These are phyloP conservation scores for Nicotiana sylvestris DNA, from an alignment of 257 asterid species.

Conservation along the genomic window DNA sequence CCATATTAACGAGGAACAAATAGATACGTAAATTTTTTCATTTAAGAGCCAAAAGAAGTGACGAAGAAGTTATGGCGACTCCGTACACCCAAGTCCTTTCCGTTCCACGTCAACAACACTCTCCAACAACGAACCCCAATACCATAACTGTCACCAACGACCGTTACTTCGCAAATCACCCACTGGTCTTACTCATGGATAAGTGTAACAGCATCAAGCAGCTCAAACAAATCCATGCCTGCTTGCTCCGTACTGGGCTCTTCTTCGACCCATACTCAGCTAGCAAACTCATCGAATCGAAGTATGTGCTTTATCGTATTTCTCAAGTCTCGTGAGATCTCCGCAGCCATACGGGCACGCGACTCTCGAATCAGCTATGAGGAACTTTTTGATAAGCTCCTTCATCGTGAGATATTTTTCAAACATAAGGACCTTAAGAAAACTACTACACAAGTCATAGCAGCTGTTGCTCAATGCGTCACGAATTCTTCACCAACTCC, in stretches of 20 bases:
- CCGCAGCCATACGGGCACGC: not conserved
- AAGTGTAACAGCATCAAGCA: constrained; percentile 41
- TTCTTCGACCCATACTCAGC: constrained; percentile 60
- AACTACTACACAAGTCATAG: not conserved
- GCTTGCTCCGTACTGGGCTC: constrained; percentile 62
- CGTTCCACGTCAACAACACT: constrained; percentile 2
- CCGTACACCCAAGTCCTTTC: constrained; percentile 19
- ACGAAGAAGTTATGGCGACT: constrained; percentile 30
- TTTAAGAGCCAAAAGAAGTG: not conserved
- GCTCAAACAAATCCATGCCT: constrained; percentile 70
- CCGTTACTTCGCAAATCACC: constrained; percentile 53
- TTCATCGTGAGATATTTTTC: not conserved
- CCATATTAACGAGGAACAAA: not conserved
- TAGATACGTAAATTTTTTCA: not conserved
- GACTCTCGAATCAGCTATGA: not conserved
- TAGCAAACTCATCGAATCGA: constrained; percentile 59
- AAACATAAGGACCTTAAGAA: not conserved
- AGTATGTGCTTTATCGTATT: constrained; percentile 34
- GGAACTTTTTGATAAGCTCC: not conserved
- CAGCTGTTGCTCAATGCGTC: not conserved
- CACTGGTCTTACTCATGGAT: constrained; percentile 41
- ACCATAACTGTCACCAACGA: constrained; percentile 34
- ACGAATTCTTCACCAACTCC: no score
- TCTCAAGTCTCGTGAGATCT: constrained; percentile 37
- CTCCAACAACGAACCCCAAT: constrained; percentile 13